Evolutionary conservation across 2,329 filamentous ascomycete species (phyloP), one percentile per base, ranked within the genome.

Genomic region (Ceratocystis variospora): DNA sequence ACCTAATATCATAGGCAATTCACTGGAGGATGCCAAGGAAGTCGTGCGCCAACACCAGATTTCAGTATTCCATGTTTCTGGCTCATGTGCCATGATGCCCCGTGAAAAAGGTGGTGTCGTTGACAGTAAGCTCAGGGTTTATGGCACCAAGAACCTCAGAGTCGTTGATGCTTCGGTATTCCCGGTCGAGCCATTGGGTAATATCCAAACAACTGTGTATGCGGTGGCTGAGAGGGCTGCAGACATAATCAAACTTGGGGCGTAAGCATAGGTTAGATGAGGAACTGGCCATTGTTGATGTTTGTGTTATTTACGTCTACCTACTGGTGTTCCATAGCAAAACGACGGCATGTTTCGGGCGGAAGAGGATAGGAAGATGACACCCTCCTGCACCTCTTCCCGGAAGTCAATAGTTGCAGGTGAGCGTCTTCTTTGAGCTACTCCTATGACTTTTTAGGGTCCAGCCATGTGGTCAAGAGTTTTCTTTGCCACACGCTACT

Each of bases 61-160:
- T 3, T 74, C 75, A 5, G 72, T 73, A 45, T 82, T 78, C 70
- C 81, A 83, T 71, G 76, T 79, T 0, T 72, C 75, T 1, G 79
- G 81, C 12, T 82, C 78, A n/a, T 76, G 77, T 57, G 76, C 78
- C 6, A 82, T 82, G 80, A 72, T 79, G 64, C 78, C 78, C 2
- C 70, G 72, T 28, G 75, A 76, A 48, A 71, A 74, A 4, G 78
- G 77, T 3, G 79, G 79, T 44, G 79, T 80, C 3, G 78, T 80
- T 1, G 75, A 78, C 66, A 70, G 74, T 12, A 70, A 75, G 28
- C 70, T 80, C 19, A 71, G 74, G 50, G 78, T 81, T 0, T 78
- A 79, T 67, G 79, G 79, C 1, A 75, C 74, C 3, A 71, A 72
- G 61, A 76, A 77, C 50, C 71, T 81, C 48, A 74, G 79, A 10